Percentiles rank a stretch among this genome's conserved stretches.
Evolutionary conservation across 129 eudicot genomes (phyloP).

Genomic region (Centella asiatica): DNA sequence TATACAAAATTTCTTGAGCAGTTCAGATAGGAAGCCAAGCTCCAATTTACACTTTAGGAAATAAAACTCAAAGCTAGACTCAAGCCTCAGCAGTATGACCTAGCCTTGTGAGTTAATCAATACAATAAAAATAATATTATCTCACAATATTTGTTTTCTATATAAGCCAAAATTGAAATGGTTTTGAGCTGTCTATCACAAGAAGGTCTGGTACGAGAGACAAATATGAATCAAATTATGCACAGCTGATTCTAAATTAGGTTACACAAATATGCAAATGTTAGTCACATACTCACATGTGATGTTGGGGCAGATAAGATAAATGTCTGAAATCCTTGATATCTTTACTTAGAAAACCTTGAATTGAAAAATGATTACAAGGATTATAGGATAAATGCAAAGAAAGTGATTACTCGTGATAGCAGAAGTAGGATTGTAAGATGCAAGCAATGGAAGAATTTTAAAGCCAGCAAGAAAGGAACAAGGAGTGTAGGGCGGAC

Average conservation of each 20-base stretch:
- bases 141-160: neutral
- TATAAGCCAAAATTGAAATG: neutral
- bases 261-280: neutral
- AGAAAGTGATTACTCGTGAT: neutral
- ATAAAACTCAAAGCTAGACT: too few species aligned
- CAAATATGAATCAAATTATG: neutral
- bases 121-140: neutral
- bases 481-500: neutral
- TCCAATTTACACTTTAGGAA: too few species aligned
- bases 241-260: neutral
- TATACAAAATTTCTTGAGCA: neutral
- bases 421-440: neutral
- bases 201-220: neutral
- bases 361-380: too few species aligned
- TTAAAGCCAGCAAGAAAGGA: neutral
- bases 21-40: too few species aligned
- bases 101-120: too few species aligned
- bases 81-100: too few species aligned
- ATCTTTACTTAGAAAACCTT: too few species aligned
- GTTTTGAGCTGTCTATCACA: neutral
- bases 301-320: too few species aligned
- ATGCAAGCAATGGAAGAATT: neutral
- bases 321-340: too few species aligned
- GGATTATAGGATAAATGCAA: neutral
- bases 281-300: neutral